These are phyloP conservation scores for Phytophthora agathidicida DNA, from an alignment of 352 stramenopile genomes.

Conservation along the genomic window DNA sequence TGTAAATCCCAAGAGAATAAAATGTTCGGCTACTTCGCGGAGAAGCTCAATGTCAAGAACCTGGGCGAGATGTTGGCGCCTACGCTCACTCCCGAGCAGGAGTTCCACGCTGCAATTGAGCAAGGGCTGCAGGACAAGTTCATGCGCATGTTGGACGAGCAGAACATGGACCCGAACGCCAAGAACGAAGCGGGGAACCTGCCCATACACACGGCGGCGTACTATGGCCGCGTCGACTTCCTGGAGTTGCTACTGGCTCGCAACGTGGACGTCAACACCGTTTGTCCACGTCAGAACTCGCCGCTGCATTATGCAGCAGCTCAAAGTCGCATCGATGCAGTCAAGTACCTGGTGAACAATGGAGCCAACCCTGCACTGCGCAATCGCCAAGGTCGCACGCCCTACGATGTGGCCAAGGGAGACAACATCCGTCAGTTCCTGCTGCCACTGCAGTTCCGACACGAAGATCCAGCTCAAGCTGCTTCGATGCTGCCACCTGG, in stretches of 20 bases:
- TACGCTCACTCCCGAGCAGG: conserved; percentile 86
- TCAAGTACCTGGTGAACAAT: conserved; percentile 74
- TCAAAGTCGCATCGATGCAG: conserved; percentile 74
- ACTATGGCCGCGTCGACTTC: conserved; percentile 78
- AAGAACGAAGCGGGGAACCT: conserved; percentile 78
- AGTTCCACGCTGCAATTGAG: conserved; percentile 83
- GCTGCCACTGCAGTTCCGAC: conserved; percentile 86
- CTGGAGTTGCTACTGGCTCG: conserved; percentile 74
- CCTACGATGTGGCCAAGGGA: conserved; percentile 87
- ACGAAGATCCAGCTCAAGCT: conserved; percentile 77
- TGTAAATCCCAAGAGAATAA: not conserved
- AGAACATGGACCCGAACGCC: conserved; percentile 69
- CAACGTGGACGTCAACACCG: conserved; percentile 73
- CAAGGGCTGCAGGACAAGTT: conserved; percentile 79
- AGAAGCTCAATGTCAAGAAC: conserved; percentile 92
- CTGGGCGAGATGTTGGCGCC: conserved; percentile 88
- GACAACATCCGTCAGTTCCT: conserved; percentile 87
- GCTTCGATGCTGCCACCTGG: conserved; percentile 68
- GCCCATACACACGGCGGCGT: conserved; percentile 86
- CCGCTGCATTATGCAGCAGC: conserved; percentile 84
- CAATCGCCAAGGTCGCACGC: conserved; percentile 79
- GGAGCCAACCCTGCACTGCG: conserved; percentile 80
- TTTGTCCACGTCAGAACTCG: conserved; percentile 76
- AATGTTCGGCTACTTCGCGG: conserved; percentile 91
- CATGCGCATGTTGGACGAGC: conserved; percentile 68